phyloP scores from a whole-genome alignment of 768 basidiomycete genomes.

The Suillus discolor region DNA sequence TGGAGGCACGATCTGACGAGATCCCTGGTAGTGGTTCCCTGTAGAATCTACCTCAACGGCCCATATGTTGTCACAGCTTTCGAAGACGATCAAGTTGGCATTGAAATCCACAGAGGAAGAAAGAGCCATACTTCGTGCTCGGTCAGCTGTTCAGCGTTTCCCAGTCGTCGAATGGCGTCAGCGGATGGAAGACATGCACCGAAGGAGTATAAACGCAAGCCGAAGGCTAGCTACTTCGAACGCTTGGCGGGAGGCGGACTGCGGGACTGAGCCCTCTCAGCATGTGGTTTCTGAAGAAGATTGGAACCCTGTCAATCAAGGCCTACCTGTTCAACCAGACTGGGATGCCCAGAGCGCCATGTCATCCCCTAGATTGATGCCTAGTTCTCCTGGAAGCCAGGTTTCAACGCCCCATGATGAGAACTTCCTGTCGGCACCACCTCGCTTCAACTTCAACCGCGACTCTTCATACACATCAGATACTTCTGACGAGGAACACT shows the following conservation, averaged over 20 bases:
- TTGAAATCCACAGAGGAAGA: constrained; percentile 90
- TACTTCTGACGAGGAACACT: constrained; percentile 63
- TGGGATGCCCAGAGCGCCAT: constrained; percentile 69
- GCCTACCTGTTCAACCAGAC: constrained; percentile 69
- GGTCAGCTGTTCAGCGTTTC: constrained; percentile 95
- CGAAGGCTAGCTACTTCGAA: constrained; percentile 67
- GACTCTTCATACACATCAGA: constrained; percentile 43
- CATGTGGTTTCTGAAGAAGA: constrained; percentile 69
- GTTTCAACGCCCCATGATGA: constrained; percentile 53
- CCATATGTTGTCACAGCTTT: constrained; percentile 93
- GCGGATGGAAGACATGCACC: constrained; percentile 93
- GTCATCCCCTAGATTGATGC: constrained; percentile 42
- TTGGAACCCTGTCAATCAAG: constrained; percentile 74
- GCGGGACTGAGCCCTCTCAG: constrained; percentile 43
- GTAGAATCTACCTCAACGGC: constrained; percentile 91
- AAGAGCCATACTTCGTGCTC: constrained; percentile 88
- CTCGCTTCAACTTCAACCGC: constrained; percentile 32
- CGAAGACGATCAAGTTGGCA: constrained; percentile 94
- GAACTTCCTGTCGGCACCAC: constrained; percentile 38
- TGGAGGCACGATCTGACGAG: constrained; percentile 1
- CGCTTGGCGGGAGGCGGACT: constrained; percentile 80
- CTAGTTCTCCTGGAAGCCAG: constrained; percentile 65
- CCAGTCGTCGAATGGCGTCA: constrained; percentile 98
- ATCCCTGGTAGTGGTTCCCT: constrained; percentile 80
- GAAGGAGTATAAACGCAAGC: constrained; percentile 75